Evolutionary conservation across 768 basidiomycete species (phyloP).

Genomic region (Calocybe indica): DNA sequence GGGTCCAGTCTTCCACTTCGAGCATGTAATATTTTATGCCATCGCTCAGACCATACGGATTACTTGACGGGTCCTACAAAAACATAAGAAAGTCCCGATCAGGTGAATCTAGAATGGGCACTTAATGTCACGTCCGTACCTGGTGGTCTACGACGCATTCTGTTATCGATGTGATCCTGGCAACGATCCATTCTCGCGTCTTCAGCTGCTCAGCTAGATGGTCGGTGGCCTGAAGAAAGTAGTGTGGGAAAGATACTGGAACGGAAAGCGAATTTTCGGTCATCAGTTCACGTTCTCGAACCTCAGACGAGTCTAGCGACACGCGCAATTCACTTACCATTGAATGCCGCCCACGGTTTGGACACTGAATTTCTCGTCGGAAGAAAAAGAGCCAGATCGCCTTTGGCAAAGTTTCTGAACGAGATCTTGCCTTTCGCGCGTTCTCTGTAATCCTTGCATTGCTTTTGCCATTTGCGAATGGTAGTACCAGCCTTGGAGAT

Average conservation of each 20-base stretch:
- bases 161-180: slow-evolving; percentile 81
- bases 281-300: slow-evolving; percentile 7
- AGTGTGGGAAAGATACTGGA: slow-evolving; percentile 92
- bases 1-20: slow-evolving; percentile 92
- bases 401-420: slow-evolving; percentile 91
- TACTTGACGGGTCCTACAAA: slow-evolving; percentile 68
- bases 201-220: slow-evolving; percentile 86
- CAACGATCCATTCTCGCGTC: slow-evolving; percentile 92
- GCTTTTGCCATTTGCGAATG: slow-evolving; percentile 95
- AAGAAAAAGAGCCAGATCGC: slow-evolving; percentile 92
- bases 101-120: neutral
- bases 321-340: slow-evolving; percentile 48
- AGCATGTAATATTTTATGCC: slow-evolving; percentile 93
- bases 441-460: slow-evolving; percentile 93
- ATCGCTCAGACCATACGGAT: slow-evolving; percentile 85
- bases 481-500: slow-evolving; percentile 79
- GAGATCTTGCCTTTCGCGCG: slow-evolving; percentile 96
- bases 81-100: neutral
- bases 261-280: slow-evolving; percentile 30
- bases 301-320: neutral
- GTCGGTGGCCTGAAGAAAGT: slow-evolving; percentile 87
- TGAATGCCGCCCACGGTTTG: slow-evolving; percentile 98
- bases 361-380: slow-evolving; percentile 92
- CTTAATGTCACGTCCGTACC: slow-evolving; percentile 30
- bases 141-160: slow-evolving; percentile 80